Conservation (phyloP, 352 stramenopile genomes). For the Globisporangium nagaii region DNA sequence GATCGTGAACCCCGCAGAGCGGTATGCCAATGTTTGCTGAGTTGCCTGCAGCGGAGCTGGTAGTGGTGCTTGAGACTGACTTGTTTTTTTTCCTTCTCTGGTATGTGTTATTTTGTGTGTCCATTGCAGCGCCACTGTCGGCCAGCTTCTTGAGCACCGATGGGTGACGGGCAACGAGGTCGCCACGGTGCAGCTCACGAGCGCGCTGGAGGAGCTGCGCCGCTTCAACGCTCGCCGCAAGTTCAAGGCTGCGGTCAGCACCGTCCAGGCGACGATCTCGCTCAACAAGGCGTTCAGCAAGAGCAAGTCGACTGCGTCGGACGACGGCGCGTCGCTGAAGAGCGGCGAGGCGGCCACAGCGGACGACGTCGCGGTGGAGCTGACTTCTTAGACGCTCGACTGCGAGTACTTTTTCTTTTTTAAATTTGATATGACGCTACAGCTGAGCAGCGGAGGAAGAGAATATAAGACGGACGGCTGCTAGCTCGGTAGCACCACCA, state of each 20-base stretch:
- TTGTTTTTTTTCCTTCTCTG: too few relatives aligned
- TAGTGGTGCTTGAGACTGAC: too few relatives aligned
- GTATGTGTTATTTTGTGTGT: slow-evolving; percentile 7
- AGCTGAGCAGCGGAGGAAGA: neutral
- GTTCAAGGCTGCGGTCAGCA: slow-evolving; percentile 91
- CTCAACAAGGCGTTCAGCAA: slow-evolving; percentile 79
- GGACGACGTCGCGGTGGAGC: slow-evolving; percentile 20
- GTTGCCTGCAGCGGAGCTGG: neutral
- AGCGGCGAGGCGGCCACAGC: slow-evolving; percentile 8
- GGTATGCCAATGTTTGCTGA: slow-evolving; percentile 27
- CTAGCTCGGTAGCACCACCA: neutral
- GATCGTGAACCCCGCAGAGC: slow-evolving; percentile 84
- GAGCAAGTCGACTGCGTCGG: slow-evolving; percentile 23
- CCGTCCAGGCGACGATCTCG: slow-evolving; percentile 65
- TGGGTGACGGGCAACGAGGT: slow-evolving; percentile 88
- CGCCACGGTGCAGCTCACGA: slow-evolving; percentile 87
- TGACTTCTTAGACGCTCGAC: slow-evolving; percentile 4
- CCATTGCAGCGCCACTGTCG: slow-evolving; percentile 58
- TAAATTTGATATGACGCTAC: slow-evolving; percentile 7
- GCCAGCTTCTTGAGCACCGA: slow-evolving; percentile 82
- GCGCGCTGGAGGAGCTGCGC: slow-evolving; percentile 88
- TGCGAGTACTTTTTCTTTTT: neutral
- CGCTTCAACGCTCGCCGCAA: slow-evolving; percentile 94
- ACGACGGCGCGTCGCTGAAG: slow-evolving; percentile 1
- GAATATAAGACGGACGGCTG: neutral